phyloP scores from a whole-genome alignment of 2,329 filamentous ascomycete genomes.

The Fusarium lateritium region DNA sequence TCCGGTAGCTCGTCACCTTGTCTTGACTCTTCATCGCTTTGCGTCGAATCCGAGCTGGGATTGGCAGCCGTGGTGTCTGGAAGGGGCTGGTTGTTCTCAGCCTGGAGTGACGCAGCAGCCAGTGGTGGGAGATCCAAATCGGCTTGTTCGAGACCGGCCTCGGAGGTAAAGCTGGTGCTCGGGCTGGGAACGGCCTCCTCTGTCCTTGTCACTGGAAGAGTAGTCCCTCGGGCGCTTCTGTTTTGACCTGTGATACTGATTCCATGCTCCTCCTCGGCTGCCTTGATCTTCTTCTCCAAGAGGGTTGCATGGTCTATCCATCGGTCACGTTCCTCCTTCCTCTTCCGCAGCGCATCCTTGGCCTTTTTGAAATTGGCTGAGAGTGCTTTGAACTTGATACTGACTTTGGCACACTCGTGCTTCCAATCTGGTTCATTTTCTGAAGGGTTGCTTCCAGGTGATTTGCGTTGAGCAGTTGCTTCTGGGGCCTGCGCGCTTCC shows the following conservation, averaged over 20 bases:
- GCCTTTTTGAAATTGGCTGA: slow-evolving; percentile 59
- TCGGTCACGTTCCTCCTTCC: slow-evolving; percentile 58
- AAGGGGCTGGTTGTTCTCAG: slow-evolving; percentile 16
- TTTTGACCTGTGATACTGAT: slow-evolving; percentile 50
- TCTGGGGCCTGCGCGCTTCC: slow-evolving; percentile 1
- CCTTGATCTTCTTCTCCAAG: slow-evolving; percentile 61
- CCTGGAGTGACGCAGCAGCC: slow-evolving; percentile 39
- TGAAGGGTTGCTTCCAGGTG: slow-evolving; percentile 9
- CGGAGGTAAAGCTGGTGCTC: slow-evolving; percentile 41
- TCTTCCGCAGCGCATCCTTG: slow-evolving; percentile 57
- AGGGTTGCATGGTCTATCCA: slow-evolving; percentile 63
- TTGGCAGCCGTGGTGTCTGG: slow-evolving; percentile 17
- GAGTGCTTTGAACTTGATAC: slow-evolving; percentile 59
- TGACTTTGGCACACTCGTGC: slow-evolving; percentile 56
- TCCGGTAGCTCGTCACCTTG: slow-evolving; percentile 45
- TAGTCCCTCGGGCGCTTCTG: slow-evolving; percentile 25
- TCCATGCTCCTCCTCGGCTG: slow-evolving; percentile 58
- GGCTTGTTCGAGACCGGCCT: slow-evolving; percentile 46
- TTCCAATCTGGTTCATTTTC: slow-evolving; percentile 45
- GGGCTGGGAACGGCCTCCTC: slow-evolving; percentile 32
- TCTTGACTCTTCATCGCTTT: slow-evolving; percentile 48
- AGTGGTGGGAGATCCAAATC: slow-evolving; percentile 50
- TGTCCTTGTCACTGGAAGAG: slow-evolving; percentile 16
- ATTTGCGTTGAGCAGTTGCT: neutral
- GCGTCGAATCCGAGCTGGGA: slow-evolving; percentile 50